Conservation (phyloP, 2,329 filamentous ascomycete genomes). For the Aspergillus sp. region DNA sequence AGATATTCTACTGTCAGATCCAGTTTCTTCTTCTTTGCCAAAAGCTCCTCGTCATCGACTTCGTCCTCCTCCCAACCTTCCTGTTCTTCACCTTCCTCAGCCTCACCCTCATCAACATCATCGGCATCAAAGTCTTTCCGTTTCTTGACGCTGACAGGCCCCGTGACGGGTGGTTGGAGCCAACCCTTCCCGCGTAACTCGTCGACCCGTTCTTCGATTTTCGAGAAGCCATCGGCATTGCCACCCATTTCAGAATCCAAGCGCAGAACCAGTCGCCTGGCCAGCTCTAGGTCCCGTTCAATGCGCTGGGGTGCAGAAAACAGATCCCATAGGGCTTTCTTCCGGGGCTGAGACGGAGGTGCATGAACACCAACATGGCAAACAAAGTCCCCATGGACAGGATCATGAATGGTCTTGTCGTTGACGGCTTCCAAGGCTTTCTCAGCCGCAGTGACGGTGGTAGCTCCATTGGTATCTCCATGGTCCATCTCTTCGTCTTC, state of each 20-base stretch:
- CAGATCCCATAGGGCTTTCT: constrained; percentile 95
- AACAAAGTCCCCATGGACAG: constrained; percentile 90
- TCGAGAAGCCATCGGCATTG: constrained; percentile 71
- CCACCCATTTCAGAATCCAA: constrained; percentile 81
- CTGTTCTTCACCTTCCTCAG: constrained; percentile 78
- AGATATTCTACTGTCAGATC: constrained; percentile 96
- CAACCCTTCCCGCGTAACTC: constrained; percentile 72
- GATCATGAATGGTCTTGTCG: constrained; percentile 94
- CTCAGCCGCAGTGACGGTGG: constrained; percentile 60
- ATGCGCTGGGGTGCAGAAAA: constrained; percentile 94
- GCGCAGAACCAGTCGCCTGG: constrained; percentile 76
- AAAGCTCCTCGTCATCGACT: constrained; percentile 81
- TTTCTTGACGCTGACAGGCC: constrained; percentile 46
- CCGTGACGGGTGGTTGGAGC: constrained; percentile 62
- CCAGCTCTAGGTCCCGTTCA: constrained; percentile 81
- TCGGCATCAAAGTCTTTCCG: constrained; percentile 49
- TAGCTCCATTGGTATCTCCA: constrained; percentile 31
- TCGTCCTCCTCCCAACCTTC: constrained; percentile 67
- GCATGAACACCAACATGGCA: constrained; percentile 97
- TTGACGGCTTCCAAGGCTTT: constrained; percentile 93
- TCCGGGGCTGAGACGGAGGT: constrained; percentile 77
- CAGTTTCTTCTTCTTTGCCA: constrained; percentile 93
- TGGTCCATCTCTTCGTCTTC: constrained; percentile 54
- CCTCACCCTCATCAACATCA: constrained; percentile 54
- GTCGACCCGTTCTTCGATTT: constrained; percentile 84